These are phyloP conservation scores for Hypoxylon trugodes DNA, from an alignment of 495 filamentous ascomycete genomes.

Conservation along the genomic window DNA sequence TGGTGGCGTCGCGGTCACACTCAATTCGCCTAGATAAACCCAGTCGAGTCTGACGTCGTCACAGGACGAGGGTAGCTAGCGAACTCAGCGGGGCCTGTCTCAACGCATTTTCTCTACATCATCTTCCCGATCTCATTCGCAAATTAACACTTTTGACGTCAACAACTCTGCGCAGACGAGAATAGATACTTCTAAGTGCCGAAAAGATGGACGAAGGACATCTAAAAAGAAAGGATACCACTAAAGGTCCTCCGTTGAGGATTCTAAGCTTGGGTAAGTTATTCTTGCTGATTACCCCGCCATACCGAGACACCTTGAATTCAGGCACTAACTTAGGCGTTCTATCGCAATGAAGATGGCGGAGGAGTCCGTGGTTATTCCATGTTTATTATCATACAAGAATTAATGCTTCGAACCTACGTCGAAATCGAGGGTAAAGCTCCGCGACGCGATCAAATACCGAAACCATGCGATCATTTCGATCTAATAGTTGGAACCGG, in stretches of 20 bases:
- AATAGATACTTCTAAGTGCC: slow-evolving; percentile 8
- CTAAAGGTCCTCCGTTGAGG: slow-evolving; percentile 90
- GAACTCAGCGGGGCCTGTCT: slow-evolving; percentile 16
- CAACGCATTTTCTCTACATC: slow-evolving; percentile 15
- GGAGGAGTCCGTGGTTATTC: slow-evolving; percentile 97
- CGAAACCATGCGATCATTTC: slow-evolving; percentile 98
- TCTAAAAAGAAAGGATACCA: slow-evolving; percentile 84
- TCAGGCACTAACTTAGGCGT: slow-evolving; percentile 21
- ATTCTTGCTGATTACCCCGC: slow-evolving; percentile 12
- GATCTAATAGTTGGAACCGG: slow-evolving; percentile 95
- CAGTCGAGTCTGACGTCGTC: slow-evolving; percentile 35
- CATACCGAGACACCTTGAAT: neutral
- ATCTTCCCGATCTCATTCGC: neutral
- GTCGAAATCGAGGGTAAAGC: slow-evolving; percentile 85
- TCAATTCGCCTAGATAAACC: slow-evolving; percentile 18
- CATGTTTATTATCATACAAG: slow-evolving; percentile 93
- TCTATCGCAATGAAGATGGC: slow-evolving; percentile 69
- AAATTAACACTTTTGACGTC: neutral
- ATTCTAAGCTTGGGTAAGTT: slow-evolving; percentile 87
- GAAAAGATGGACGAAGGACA: slow-evolving; percentile 40
- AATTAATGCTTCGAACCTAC: slow-evolving; percentile 93
- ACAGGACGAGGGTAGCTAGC: slow-evolving; percentile 30
- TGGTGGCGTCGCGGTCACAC: slow-evolving; percentile 16
- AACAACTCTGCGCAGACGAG: neutral
- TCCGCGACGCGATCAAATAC: slow-evolving; percentile 85